These are phyloP conservation scores for Stramenopiles sp. DNA, from an alignment of 352 stramenopile genomes.

Conservation along the genomic window DNA sequence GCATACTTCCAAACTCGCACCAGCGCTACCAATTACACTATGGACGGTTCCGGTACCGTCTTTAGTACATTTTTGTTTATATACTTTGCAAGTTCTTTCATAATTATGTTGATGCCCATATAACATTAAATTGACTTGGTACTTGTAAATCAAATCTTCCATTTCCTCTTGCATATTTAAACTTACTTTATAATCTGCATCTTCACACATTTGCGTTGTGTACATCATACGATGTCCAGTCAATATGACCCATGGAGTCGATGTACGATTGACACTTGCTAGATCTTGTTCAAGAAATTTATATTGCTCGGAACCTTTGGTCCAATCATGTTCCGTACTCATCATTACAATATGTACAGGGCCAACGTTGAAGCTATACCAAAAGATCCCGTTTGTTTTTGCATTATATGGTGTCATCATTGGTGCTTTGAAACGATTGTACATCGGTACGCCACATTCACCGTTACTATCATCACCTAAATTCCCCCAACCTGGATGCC, in stretches of 20 bases:
- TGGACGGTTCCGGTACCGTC: background rate
- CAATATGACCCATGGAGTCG: background rate
- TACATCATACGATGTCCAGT: background rate
- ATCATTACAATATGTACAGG: conserved; percentile 1
- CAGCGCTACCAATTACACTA: background rate
- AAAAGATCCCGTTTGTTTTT: background rate
- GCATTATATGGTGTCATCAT: background rate
- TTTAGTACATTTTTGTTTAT: background rate
- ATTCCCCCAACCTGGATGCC: background rate
- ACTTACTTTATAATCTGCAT: background rate
- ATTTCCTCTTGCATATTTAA: background rate
- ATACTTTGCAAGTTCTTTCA: background rate
- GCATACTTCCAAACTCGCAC: background rate
- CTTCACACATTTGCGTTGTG: background rate
- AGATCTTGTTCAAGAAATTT: background rate
- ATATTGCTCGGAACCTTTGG: background rate
- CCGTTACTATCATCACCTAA: background rate
- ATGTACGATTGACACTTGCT: background rate
- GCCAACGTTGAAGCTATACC: conserved; percentile 4
- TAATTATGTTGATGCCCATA: background rate
- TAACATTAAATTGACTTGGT: background rate
- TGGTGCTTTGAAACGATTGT: background rate
- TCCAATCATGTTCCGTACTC: background rate
- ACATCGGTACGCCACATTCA: background rate
- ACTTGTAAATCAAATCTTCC: background rate